Evolutionary conservation across 192 early-diverging fungal genomes (phyloP).

Genomic region (Physocladia obscura): DNA sequence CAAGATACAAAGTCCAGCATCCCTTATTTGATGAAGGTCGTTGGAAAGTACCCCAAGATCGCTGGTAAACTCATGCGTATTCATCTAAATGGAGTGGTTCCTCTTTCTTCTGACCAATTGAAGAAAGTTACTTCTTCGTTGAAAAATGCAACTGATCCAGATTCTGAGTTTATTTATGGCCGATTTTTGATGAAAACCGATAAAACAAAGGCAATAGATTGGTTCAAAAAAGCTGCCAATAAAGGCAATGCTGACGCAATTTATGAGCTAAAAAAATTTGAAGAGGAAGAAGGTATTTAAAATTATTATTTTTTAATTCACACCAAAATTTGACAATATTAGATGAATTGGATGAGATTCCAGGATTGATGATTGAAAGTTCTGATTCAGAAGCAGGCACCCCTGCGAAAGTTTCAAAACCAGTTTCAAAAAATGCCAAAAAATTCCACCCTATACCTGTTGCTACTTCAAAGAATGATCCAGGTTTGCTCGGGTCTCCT

Average conservation of each 20-base stretch:
- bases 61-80: too few relatives aligned
- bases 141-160: too few relatives aligned
- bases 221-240: slow-evolving; percentile 9
- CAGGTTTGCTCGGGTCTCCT: background rate
- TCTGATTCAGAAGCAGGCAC: background rate
- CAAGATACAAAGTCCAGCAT: background rate
- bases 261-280: background rate
- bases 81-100: too few relatives aligned
- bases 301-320: background rate
- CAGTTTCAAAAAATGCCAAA: background rate
- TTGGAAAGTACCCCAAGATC: too few relatives aligned
- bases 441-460: background rate
- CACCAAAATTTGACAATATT: background rate
- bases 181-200: too few relatives aligned
- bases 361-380: background rate
- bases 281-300: background rate
- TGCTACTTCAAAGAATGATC: background rate
- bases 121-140: too few relatives aligned
- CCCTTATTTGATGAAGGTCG: background rate
- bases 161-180: too few relatives aligned
- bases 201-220: background rate
- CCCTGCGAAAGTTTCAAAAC: background rate
- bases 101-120: too few relatives aligned
- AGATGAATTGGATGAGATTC: background rate
- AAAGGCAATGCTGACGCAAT: background rate